phyloP scores from a whole-genome alignment of 768 basidiomycete genomes.

The Vishniacozyma victoriae region DNA sequence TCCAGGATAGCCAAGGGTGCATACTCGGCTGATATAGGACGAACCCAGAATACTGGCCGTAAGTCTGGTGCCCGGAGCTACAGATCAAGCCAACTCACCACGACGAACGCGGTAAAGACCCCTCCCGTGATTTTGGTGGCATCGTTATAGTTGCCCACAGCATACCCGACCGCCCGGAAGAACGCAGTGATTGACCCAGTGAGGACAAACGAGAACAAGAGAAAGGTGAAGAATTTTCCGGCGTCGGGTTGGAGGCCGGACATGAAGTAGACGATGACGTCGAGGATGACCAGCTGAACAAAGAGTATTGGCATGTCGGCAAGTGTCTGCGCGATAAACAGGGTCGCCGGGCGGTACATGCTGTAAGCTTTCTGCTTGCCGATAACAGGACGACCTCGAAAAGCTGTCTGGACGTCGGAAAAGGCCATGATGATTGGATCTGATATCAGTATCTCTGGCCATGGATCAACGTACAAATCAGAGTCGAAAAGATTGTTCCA shows the following conservation, averaged over 20 bases:
- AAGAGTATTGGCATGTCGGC: conserved; percentile 49
- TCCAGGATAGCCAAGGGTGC: conserved; percentile 46
- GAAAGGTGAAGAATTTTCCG: conserved; percentile 33
- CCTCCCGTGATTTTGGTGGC: conserved; percentile 41
- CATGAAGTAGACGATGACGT: conserved; percentile 43
- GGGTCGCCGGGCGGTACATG: conserved; percentile 46
- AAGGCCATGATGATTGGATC: conserved; percentile 22
- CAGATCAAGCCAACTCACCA: conserved; percentile 11
- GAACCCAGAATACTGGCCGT: conserved; percentile 19
- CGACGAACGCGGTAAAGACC: conserved; percentile 32
- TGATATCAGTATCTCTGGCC: neutral
- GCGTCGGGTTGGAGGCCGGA: conserved; percentile 19
- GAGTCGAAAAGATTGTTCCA: conserved; percentile 69
- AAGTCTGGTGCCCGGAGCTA: neutral
- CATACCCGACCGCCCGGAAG: conserved; percentile 36
- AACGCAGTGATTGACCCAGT: conserved; percentile 33
- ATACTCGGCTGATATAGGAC: conserved; percentile 35
- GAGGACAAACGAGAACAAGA: conserved; percentile 21
- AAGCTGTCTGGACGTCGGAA: conserved; percentile 38
- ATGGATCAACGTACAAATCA: conserved; percentile 26
- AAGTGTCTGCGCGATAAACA: conserved; percentile 49
- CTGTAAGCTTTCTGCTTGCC: conserved; percentile 43
- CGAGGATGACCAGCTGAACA: conserved; percentile 36
- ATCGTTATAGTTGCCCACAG: conserved; percentile 37
- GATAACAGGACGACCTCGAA: conserved; percentile 40